Conservation (phyloP, 2,329 filamentous ascomycete species). For the Bipolaris oryzae region DNA sequence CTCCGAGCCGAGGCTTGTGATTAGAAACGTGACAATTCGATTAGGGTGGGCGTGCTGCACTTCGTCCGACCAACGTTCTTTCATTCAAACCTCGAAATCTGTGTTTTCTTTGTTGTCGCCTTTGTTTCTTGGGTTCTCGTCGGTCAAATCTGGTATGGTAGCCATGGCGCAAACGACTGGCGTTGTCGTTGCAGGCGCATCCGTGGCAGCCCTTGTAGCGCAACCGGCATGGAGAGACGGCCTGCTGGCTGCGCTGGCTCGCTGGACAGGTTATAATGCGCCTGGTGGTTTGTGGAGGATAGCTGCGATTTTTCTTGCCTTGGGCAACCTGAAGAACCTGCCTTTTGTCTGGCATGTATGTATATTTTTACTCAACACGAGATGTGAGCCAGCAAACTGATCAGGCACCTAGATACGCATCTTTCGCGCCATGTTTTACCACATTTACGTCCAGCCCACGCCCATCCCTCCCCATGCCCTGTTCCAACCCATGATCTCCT, state of each 20-base stretch:
- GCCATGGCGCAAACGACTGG: conserved; percentile 28
- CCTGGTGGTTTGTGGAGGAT: conserved; percentile 46
- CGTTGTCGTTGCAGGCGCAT: conserved; percentile 29
- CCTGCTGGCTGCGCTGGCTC: conserved; percentile 19
- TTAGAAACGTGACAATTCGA: not conserved
- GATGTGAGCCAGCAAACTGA: conserved; percentile 12
- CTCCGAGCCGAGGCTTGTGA: conserved; percentile 12
- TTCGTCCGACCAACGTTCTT: not conserved
- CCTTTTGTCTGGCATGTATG: conserved; percentile 78
- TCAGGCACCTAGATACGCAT: conserved; percentile 49
- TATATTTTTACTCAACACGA: conserved; percentile 14
- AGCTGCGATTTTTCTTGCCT: conserved; percentile 40
- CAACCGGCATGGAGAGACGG: conserved; percentile 28
- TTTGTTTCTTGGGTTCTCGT: not conserved
- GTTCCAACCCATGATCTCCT: conserved; percentile 73
- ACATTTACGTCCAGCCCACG: conserved; percentile 54
- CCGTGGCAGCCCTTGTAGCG: conserved; percentile 31
- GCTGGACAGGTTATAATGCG: conserved; percentile 37
- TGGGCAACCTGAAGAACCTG: conserved; percentile 73
- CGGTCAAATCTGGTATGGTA: conserved; percentile 11
- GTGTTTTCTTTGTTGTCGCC: not conserved
- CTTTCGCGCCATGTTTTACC: conserved; percentile 54
- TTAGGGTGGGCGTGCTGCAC: not conserved
- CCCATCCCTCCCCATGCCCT: conserved; percentile 64
- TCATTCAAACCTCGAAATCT: not conserved